Conservation (phyloP, 1,139 yeast genomes). For the Saccharomyces hybrid region DNA sequence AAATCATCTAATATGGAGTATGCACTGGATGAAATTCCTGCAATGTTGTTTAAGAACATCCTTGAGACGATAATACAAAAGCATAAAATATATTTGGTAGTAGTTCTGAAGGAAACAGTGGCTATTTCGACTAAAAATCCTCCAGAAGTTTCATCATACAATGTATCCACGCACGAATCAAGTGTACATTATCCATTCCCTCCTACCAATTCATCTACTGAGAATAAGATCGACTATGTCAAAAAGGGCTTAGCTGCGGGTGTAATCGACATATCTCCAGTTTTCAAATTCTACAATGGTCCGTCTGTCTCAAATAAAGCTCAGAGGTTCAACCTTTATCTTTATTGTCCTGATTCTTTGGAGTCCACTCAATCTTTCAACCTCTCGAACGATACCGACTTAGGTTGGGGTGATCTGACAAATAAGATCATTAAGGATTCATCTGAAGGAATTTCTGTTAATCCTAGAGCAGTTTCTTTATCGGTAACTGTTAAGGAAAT, state of each 20-base stretch:
- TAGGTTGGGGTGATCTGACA: conserved; percentile 86
- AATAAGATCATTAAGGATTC: conserved; percentile 76
- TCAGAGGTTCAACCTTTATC: conserved; percentile 62
- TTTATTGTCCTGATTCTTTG: conserved; percentile 35
- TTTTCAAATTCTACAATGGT: conserved; percentile 61
- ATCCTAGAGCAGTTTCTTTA: conserved; percentile 72
- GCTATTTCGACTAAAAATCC: conserved; percentile 21
- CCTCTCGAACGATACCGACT: conserved; percentile 28
- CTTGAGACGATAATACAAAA: conserved; percentile 63
- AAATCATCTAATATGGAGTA: conserved; percentile 38
- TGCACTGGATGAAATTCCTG: conserved; percentile 61
- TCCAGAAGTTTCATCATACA: conserved; percentile 12
- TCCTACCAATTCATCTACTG: conserved; percentile 14
- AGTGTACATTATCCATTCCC: conserved; percentile 15
- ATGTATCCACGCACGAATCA: conserved; percentile 18
- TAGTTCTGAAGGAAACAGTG: conserved; percentile 57
- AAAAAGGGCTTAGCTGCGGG: conserved; percentile 86
- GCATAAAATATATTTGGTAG: conserved; percentile 60
- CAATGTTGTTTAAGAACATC: conserved; percentile 71
- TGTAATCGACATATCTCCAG: conserved; percentile 75
- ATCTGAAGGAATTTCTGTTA: conserved; percentile 69
- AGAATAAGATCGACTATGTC: conserved; percentile 37
- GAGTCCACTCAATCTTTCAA: neutral
- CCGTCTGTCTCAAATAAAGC: conserved; percentile 51
- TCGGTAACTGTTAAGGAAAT: conserved; percentile 69